Percentiles rank a stretch among this genome's conserved stretches.
phyloP scores from a whole-genome alignment of 2,329 filamentous ascomycete species.

The Sodiomyces alkalinus region DNA sequence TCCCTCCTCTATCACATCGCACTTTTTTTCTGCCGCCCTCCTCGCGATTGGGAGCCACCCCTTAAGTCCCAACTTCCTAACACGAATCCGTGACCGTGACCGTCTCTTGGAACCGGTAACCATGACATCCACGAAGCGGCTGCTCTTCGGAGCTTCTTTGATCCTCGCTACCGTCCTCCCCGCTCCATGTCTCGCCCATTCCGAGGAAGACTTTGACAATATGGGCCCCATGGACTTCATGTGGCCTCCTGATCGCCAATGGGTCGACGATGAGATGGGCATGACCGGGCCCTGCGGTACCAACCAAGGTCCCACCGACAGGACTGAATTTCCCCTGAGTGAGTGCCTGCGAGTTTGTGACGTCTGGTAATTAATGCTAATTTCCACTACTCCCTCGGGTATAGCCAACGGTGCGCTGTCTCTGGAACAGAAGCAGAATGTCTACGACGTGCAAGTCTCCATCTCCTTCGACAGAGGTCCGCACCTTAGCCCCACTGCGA shows the following conservation, averaged over 20 bases:
- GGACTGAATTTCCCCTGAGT: conserved; percentile 1
- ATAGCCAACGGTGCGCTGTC: not conserved
- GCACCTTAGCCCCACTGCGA: conserved; percentile 3
- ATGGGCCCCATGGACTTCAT: conserved; percentile 3
- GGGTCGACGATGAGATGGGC: not conserved
- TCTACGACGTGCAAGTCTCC: conserved; percentile 1
- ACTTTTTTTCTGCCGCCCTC: no score
- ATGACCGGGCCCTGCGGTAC: conserved; percentile 1
- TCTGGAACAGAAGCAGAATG: conserved; percentile 1
- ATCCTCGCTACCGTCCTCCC: not conserved
- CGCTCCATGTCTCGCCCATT: not conserved
- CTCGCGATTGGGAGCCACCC: no score
- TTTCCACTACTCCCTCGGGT: no score
- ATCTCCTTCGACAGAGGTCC: conserved; percentile 9
- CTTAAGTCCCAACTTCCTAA: no score
- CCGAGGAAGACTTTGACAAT: conserved; percentile 1
- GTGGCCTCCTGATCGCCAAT: conserved; percentile 1
- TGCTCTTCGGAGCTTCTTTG: no score
- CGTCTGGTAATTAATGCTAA: not conserved
- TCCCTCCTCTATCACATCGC: no score
- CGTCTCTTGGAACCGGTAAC: no score
- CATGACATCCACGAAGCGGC: no score
- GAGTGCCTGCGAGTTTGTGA: not conserved
- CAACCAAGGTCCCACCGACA: not conserved
- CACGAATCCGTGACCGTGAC: no score